Conservation (phyloP, 1,139 yeast species). For the Hemisphaericaspora xylofermentans region DNA sequence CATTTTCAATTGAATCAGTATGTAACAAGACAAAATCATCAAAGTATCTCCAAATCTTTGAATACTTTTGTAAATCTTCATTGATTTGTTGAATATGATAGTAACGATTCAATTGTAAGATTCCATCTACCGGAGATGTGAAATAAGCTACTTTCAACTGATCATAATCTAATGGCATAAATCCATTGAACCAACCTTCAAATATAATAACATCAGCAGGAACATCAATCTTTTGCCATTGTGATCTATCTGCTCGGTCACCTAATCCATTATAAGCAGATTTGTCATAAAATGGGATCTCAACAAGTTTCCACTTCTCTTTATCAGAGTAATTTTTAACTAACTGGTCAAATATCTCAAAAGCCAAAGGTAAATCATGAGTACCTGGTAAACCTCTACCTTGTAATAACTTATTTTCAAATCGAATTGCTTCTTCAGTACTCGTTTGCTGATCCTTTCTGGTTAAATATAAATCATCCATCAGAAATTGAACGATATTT, state of each 20-base stretch:
- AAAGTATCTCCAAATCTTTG: conserved; percentile 55
- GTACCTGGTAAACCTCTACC: conserved; percentile 96
- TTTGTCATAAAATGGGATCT: conserved; percentile 78
- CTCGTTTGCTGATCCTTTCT: conserved; percentile 55
- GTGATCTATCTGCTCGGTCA: conserved; percentile 51
- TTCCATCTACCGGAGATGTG: conserved; percentile 18
- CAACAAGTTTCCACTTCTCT: conserved; percentile 21
- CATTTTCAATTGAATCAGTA: conserved; percentile 59
- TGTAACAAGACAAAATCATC: conserved; percentile 60
- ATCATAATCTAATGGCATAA: conserved; percentile 38
- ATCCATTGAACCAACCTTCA: conserved; percentile 97
- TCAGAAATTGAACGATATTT: conserved; percentile 59
- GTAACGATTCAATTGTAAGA: conserved; percentile 24
- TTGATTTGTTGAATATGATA: conserved; percentile 48
- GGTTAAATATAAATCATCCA: conserved; percentile 84
- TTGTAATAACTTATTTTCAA: conserved; percentile 54
- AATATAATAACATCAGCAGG: conserved; percentile 66
- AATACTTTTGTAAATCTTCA: conserved; percentile 46
- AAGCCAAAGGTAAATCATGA: conserved; percentile 56
- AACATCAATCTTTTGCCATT: conserved; percentile 37
- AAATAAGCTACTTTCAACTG: conserved; percentile 24
- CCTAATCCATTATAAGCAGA: conserved; percentile 74
- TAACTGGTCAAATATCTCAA: conserved; percentile 20
- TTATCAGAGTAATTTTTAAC: conserved; percentile 10
- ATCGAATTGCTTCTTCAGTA: conserved; percentile 26